Base-by-base conservation (phyloP, 2,329 filamentous ascomycete genomes). In the Cladophialophora yegresii region DNA sequence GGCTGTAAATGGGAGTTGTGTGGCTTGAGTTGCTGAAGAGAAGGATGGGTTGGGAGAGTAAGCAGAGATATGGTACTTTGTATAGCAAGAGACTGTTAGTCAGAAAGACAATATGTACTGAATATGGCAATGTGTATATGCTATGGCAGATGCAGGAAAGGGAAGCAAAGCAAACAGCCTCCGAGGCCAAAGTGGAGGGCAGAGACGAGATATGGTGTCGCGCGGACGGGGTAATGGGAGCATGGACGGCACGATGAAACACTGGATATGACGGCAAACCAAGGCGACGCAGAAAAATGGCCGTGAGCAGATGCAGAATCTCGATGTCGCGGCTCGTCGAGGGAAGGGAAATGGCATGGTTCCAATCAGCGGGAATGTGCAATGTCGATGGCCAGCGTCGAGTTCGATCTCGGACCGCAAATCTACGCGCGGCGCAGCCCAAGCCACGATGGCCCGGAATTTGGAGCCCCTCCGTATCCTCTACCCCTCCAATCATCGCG, bases 341-440 rank as follows among this genome's bases (percentile, higher is more conserved):
- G 22, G 20, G 49, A 45, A 54, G 20, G 36, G 30, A 53, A 32
- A 61, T 61, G 33, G 58, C 58, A 61, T 61, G 36, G 20, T 60
- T 53, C 57, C 57, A 59, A 59, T 51, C 30, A 43, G 22, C 26
- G 47, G 47, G 23, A 22, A 50, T 63, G 23, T 45, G 50, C 57
- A 33, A 43, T 54, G 12, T 40, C 61, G 55, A 58, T 58, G 45
- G 51, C 54, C 32, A 53, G 23, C 61, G 26, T n/a, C 54, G 8
- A 51, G 8, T 40, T 54, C 60, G 53, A 56, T 62, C 28, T 28
- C 51, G 10, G 47, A 50, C 47, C 12, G 20, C 47, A 50, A 28
- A 23, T 28, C 47, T 23, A 54, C 58, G 49, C 49, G 58, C 49
- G 58, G 49, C 58, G 47, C 47, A 49, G 36, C 4, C 26, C 47